phyloP scores from a whole-genome alignment of 1,284 basidiomycete genomes.

The Pholiota adiposa region DNA sequence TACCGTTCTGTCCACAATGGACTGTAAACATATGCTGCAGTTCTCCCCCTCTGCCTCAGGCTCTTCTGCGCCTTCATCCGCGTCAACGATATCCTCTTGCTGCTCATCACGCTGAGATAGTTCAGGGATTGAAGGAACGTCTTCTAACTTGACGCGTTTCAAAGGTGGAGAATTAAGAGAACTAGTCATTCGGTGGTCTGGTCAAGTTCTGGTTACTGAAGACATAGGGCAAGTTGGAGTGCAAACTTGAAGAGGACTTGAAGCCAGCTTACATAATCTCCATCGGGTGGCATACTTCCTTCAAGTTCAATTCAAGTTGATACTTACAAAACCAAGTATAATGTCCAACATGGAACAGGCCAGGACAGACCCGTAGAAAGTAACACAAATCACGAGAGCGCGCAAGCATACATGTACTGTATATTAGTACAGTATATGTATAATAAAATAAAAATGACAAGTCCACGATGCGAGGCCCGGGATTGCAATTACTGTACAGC shows the following conservation, averaged over 20 bases:
- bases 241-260: not conserved
- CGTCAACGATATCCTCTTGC: slow-evolving; percentile 10
- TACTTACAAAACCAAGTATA: too few species aligned
- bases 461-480: not conserved
- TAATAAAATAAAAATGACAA: not conserved
- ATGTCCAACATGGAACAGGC: too few species aligned
- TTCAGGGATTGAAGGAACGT: slow-evolving; percentile 6
- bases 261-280: too few species aligned
- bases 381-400: too few species aligned
- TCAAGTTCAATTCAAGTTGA: too few species aligned
- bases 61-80: slow-evolving; percentile 32
- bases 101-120: not conserved
- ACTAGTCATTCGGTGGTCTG: slow-evolving; percentile 16
- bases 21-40: slow-evolving; percentile 78
- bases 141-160: slow-evolving; percentile 33
- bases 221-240: too few species aligned
- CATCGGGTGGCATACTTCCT: too few species aligned
- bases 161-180: slow-evolving; percentile 24
- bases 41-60: slow-evolving; percentile 29
- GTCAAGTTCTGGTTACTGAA: too few species aligned
- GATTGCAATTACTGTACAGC: slow-evolving; percentile 1
- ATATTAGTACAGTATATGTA: not conserved
- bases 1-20: slow-evolving; percentile 75
- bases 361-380: too few species aligned
- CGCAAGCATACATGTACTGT: not conserved